A percentile compares a stretch with the other conserved stretches of the same genome.
phyloP scores from a whole-genome alignment of 192 early-diverging fungal genomes.

The Pilobolus umbonatus region DNA sequence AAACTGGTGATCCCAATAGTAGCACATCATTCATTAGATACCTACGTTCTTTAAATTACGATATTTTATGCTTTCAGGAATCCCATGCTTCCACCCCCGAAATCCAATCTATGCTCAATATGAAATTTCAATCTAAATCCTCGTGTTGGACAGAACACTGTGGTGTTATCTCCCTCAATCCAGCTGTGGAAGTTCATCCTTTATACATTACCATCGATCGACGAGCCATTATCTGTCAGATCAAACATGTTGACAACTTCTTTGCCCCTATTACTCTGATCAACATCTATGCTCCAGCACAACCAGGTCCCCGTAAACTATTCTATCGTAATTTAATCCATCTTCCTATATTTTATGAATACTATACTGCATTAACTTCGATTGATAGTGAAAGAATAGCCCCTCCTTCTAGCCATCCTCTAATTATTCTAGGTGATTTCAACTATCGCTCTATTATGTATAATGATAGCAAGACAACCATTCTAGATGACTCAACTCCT shows the following conservation, averaged over 20 bases:
- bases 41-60: not conserved
- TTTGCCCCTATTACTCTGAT: not conserved
- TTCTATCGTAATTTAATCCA: not conserved
- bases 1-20: not conserved
- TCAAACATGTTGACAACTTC: not conserved
- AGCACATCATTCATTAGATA: not conserved
- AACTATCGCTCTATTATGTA: not conserved
- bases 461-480: too few species aligned
- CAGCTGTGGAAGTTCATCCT: not conserved
- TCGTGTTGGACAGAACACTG: not conserved
- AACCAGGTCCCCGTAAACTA: not conserved
- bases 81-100: not conserved
- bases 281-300: not conserved
- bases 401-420: not conserved
- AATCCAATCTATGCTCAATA: not conserved
- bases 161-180: not conserved
- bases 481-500: too few species aligned
- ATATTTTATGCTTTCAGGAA: conserved; percentile 2
- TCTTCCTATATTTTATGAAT: not conserved
- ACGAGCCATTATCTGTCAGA: not conserved
- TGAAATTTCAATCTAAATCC: not conserved
- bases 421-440: not conserved
- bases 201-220: not conserved
- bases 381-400: not conserved
- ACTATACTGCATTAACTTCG: not conserved